Evolutionary conservation across 129 eudicot genomes (phyloP).

Genomic region (Centrapalus pauciflorus): DNA sequence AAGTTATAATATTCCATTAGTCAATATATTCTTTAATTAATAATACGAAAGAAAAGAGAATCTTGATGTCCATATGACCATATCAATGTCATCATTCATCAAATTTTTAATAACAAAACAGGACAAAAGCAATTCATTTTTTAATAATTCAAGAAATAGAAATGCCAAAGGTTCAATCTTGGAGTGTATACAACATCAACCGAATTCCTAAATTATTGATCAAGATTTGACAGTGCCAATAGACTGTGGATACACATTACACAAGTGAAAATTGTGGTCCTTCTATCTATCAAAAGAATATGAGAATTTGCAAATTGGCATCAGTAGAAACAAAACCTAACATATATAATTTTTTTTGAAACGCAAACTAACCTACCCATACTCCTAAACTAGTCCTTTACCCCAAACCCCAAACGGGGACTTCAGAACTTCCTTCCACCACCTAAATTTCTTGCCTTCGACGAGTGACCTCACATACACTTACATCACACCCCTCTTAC

Average conservation of each 20-base stretch:
- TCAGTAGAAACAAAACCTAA: background rate
- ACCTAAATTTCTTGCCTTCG: no score
- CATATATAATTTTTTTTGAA: no score
- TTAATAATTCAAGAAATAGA: background rate
- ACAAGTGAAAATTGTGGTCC: background rate
- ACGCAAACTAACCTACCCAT: no score
- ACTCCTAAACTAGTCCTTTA: no score
- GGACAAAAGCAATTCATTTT: background rate
- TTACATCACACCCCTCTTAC: no score
- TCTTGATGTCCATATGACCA: constrained; percentile 14
- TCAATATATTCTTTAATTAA: constrained; percentile 1
- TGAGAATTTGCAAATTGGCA: background rate
- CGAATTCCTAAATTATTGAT: background rate
- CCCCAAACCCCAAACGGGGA: no score
- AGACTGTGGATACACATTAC: background rate
- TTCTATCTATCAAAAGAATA: background rate
- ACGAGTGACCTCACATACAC: no score
- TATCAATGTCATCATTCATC: background rate
- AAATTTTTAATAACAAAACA: background rate
- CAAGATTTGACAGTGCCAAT: background rate
- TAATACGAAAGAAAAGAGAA: background rate
- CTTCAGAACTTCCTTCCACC: no score
- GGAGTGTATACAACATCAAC: background rate
- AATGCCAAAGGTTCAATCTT: background rate
- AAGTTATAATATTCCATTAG: constrained; percentile 12